A percentile compares a stretch with the other conserved stretches of the same genome.
Evolutionary conservation across 768 basidiomycete species (phyloP).

Genomic region (Mycena maculata): DNA sequence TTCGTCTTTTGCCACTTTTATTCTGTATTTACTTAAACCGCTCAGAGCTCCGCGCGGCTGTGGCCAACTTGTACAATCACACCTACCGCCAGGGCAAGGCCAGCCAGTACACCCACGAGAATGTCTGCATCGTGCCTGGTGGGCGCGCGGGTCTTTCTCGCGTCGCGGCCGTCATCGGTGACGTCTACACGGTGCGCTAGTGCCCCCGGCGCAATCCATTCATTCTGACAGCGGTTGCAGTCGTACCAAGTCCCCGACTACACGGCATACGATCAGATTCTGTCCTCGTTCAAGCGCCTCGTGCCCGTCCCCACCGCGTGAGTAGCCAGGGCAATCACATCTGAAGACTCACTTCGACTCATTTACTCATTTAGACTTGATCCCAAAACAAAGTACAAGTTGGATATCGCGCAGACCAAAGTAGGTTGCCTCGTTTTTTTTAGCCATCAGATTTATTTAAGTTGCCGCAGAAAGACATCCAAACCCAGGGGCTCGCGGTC

Average conservation of each 20-base stretch:
- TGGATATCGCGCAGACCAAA: conserved; percentile 85
- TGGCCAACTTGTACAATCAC: conserved; percentile 89
- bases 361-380: conserved; percentile 46
- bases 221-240: conserved; percentile 45
- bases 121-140: conserved; percentile 95
- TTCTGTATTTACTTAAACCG: neutral
- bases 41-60: conserved; percentile 85
- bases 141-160: conserved; percentile 91
- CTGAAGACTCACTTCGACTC: neutral
- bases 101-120: conserved; percentile 91
- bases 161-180: conserved; percentile 90
- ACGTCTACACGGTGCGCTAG: conserved; percentile 79
- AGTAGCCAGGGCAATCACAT: conserved; percentile 41
- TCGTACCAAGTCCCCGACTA: conserved; percentile 95
- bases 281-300: conserved; percentile 88
- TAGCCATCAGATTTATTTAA: conserved; percentile 38
- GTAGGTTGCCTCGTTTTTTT: conserved; percentile 45
- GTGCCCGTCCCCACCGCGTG: conserved; percentile 92
- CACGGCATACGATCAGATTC: conserved; percentile 87
- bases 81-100: conserved; percentile 85
- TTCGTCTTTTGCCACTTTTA: neutral
- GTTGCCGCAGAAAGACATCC: conserved; percentile 74
- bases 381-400: conserved; percentile 68
- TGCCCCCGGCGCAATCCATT: conserved; percentile 8
- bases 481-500: conserved; percentile 85